These are phyloP conservation scores for Botrytis medusae DNA, from an alignment of 2,329 filamentous ascomycete genomes.

Conservation along the genomic window DNA sequence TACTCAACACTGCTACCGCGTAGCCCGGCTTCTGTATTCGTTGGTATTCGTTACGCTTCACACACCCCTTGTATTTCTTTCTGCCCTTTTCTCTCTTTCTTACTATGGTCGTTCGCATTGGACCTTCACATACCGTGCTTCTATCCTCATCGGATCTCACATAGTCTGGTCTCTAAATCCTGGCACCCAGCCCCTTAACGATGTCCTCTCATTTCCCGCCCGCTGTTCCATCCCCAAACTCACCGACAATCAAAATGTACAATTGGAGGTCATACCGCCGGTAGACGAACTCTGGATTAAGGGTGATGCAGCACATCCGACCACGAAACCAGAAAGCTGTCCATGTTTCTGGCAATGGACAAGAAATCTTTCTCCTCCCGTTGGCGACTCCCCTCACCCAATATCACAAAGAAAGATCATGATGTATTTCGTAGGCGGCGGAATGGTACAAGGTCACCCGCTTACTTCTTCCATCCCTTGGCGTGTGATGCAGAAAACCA, in stretches of 20 bases:
- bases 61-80: background rate
- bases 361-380: background rate
- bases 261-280: background rate
- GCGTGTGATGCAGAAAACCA: background rate
- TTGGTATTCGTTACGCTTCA: background rate
- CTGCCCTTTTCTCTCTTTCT: background rate
- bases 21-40: background rate
- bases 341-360: conserved; percentile 3
- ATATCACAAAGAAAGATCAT: background rate
- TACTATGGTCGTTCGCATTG: background rate
- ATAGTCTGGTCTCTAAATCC: background rate
- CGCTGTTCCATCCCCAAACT: background rate
- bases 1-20: background rate
- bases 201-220: conserved; percentile 3
- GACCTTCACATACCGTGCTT: background rate
- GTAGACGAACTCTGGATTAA: background rate
- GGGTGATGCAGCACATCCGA: background rate
- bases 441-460: background rate
- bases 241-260: background rate
- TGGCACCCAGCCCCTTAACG: background rate
- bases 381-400: background rate
- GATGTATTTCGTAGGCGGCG: background rate
- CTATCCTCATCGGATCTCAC: background rate
- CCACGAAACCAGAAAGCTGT: background rate
- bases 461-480: background rate